phyloP scores from a whole-genome alignment of 176 grass and related monocot genomes.

The Paspalum vaginatum region DNA sequence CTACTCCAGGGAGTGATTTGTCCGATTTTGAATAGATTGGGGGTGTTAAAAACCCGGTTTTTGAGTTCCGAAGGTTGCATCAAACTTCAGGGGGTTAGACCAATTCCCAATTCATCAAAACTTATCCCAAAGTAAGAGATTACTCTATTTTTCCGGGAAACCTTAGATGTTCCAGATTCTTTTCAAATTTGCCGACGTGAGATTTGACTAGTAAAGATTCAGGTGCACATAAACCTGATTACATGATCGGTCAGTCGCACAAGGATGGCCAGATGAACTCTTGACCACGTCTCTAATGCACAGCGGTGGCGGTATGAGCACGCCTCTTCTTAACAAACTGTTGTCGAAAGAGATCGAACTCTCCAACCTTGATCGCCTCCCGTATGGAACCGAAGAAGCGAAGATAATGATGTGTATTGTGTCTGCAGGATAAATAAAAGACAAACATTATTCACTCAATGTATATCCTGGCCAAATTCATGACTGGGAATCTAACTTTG shows the following conservation, averaged over 20 bases:
- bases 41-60: no score
- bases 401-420: constrained; percentile 94
- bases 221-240: constrained; percentile 2
- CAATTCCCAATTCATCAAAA: not conserved
- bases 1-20: no score
- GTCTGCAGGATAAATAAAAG: constrained; percentile 57
- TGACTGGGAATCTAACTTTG: not conserved
- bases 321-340: constrained; percentile 67
- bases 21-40: no score
- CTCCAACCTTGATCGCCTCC: constrained; percentile 60
- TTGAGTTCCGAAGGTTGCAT: no score
- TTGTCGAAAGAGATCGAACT: constrained; percentile 63
- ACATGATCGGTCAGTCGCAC: not conserved
- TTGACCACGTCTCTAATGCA: constrained; percentile 23
- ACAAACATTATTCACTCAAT: not conserved
- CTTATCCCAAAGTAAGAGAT: no score
- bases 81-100: no score
- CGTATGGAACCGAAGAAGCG: constrained; percentile 73
- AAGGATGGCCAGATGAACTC: not conserved
- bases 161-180: not conserved
- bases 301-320: constrained; percentile 46
- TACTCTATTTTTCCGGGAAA: not conserved
- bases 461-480: constrained; percentile 4
- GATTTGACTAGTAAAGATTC: not conserved
- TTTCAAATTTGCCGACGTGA: not conserved